These are phyloP conservation scores for Penstemon davidsonii DNA, from an alignment of 257 asterid genomes.

Conservation along the genomic window DNA sequence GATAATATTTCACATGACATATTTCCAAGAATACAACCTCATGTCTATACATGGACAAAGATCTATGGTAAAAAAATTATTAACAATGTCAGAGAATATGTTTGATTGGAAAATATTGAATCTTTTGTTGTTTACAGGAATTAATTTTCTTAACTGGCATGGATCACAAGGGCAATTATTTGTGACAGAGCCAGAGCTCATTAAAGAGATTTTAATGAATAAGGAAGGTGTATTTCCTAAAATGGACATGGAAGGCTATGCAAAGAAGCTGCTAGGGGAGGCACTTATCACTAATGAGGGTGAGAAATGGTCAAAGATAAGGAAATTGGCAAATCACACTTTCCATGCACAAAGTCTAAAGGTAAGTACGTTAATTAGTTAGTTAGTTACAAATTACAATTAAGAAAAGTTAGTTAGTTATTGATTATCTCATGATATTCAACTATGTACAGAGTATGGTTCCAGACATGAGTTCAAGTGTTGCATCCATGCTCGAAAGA, in stretches of 20 bases:
- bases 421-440: too few relatives aligned
- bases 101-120: background rate
- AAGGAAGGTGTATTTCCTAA: constrained; percentile 46
- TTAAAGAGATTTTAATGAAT: constrained; percentile 48
- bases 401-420: background rate
- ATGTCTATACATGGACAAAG: constrained; percentile 56
- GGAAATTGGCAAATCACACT: constrained; percentile 55
- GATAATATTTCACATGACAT: constrained; percentile 55
- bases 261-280: constrained; percentile 47
- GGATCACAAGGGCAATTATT: constrained; percentile 42
- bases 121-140: constrained; percentile 31
- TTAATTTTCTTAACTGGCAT: constrained; percentile 46
- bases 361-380: constrained; percentile 19
- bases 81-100: background rate
- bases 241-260: constrained; percentile 38
- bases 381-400: background rate
- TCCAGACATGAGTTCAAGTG: constrained; percentile 47
- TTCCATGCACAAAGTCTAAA: constrained; percentile 53
- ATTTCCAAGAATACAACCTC: constrained; percentile 60
- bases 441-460: constrained; percentile 39
- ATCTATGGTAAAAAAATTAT: constrained; percentile 42
- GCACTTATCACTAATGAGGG: constrained; percentile 50
- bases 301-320: constrained; percentile 49
- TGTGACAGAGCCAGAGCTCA: constrained; percentile 44
- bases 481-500: constrained; percentile 35